phyloP scores from a whole-genome alignment of 2,329 filamentous ascomycete species.

The Leptographium radiaticola region DNA sequence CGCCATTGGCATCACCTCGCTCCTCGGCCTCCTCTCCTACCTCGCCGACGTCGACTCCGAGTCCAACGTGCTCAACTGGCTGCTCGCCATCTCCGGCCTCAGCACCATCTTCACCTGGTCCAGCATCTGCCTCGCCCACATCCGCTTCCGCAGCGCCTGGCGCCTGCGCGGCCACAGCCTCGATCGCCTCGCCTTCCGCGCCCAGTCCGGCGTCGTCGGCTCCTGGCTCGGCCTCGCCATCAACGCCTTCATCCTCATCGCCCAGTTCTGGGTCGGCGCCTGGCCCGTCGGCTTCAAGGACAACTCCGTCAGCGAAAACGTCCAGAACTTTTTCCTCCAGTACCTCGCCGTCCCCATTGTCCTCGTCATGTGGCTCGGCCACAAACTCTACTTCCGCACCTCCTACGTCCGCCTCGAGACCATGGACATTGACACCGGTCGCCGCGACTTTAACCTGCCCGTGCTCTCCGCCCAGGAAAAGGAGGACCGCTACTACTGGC shows the following conservation, averaged over 20 bases:
- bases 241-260: slow-evolving; percentile 62
- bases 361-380: slow-evolving; percentile 52
- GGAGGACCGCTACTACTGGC: slow-evolving; percentile 60
- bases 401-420: slow-evolving; percentile 52
- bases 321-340: slow-evolving; percentile 58
- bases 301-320: slow-evolving; percentile 31
- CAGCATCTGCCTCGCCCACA: slow-evolving; percentile 80
- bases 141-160: slow-evolving; percentile 83
- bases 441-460: slow-evolving; percentile 71
- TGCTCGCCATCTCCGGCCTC: slow-evolving; percentile 60
- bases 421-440: slow-evolving; percentile 80
- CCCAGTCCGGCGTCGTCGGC: slow-evolving; percentile 65
- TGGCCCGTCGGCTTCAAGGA: slow-evolving; percentile 52
- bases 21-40: slow-evolving; percentile 63
- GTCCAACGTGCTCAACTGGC: slow-evolving; percentile 60
- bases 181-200: slow-evolving; percentile 66
- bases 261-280: slow-evolving; percentile 80
- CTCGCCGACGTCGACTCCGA: slow-evolving; percentile 53
- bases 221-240: slow-evolving; percentile 69
- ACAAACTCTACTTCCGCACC: slow-evolving; percentile 66
- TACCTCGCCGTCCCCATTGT: slow-evolving; percentile 62
- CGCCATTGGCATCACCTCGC: slow-evolving; percentile 54
- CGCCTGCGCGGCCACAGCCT: slow-evolving; percentile 52
- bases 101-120: slow-evolving; percentile 69
- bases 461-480: slow-evolving; percentile 68